Conservation (phyloP, 2,329 filamentous ascomycete species). For the Xylariaceae sp. region DNA sequence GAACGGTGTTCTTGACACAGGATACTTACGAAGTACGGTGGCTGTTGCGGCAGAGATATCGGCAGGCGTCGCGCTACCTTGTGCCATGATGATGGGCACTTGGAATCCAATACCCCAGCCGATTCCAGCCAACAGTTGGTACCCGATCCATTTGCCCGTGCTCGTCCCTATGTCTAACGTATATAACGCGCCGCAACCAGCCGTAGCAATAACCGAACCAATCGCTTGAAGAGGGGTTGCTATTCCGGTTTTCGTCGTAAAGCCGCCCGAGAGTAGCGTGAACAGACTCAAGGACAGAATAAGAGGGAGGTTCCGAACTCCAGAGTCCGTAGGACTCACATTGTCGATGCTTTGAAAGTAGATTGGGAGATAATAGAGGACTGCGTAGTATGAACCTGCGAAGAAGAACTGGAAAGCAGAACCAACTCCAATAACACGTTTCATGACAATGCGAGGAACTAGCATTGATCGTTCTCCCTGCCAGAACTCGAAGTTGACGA, state of each 20-base stretch:
- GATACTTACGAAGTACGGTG: background rate
- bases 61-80: conserved; percentile 26
- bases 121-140: conserved; percentile 36
- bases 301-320: conserved; percentile 36
- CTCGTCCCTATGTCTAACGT: conserved; percentile 26
- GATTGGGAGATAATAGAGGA: conserved; percentile 39
- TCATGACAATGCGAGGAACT: conserved; percentile 1
- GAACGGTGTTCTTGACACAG: background rate
- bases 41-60: conserved; percentile 33
- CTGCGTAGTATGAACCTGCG: conserved; percentile 9
- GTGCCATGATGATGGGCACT: conserved; percentile 38
- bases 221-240: conserved; percentile 36
- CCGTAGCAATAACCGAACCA: conserved; percentile 32
- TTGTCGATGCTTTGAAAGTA: conserved; percentile 41
- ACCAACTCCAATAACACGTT: conserved; percentile 3
- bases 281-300: conserved; percentile 33
- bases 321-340: conserved; percentile 30
- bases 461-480: conserved; percentile 20
- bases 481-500: conserved; percentile 19
- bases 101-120: conserved; percentile 31
- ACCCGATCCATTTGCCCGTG: conserved; percentile 40
- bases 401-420: conserved; percentile 5
- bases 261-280: conserved; percentile 25
- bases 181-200: conserved; percentile 33
- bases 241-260: conserved; percentile 27